Conservation (phyloP, 192 early-diverging fungal species). For the Backusella morwellensis region DNA sequence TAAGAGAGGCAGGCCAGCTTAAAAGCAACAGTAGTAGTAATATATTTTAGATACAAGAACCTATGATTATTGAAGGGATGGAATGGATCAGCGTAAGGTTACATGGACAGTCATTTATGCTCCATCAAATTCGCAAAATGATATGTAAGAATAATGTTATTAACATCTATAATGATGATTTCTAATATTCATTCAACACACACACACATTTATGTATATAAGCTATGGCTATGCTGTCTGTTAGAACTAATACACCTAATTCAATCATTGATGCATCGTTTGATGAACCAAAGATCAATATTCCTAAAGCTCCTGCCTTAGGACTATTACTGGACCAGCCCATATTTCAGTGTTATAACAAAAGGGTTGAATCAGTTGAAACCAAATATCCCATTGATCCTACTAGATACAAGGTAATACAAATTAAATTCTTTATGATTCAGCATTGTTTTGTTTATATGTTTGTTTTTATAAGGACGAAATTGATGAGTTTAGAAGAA, state of each 20-base stretch:
- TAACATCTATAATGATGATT: background rate
- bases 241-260: constrained; percentile 71
- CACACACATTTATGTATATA: background rate
- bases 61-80: constrained; percentile 59
- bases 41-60: constrained; percentile 47
- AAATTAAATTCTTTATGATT: background rate
- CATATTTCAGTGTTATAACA: constrained; percentile 71
- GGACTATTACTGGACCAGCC: constrained; percentile 83
- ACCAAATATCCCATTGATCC: constrained; percentile 49
- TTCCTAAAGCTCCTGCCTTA: constrained; percentile 94
- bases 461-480: constrained; percentile 39
- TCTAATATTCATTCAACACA: background rate
- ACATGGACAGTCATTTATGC: constrained; percentile 96
- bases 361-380: constrained; percentile 35
- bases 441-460: background rate
- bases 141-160: constrained; percentile 64
- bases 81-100: constrained; percentile 95
- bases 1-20: constrained; percentile 23
- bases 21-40: background rate
- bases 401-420: constrained; percentile 47
- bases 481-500: constrained; percentile 85
- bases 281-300: constrained; percentile 74
- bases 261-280: constrained; percentile 69
- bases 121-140: constrained; percentile 99
- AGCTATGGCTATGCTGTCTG: constrained; percentile 76